A percentile compares a stretch with the other conserved stretches of the same genome.
Evolutionary conservation across 2,329 filamentous ascomycete species (phyloP).

Genomic region (Orbilia javanica): DNA sequence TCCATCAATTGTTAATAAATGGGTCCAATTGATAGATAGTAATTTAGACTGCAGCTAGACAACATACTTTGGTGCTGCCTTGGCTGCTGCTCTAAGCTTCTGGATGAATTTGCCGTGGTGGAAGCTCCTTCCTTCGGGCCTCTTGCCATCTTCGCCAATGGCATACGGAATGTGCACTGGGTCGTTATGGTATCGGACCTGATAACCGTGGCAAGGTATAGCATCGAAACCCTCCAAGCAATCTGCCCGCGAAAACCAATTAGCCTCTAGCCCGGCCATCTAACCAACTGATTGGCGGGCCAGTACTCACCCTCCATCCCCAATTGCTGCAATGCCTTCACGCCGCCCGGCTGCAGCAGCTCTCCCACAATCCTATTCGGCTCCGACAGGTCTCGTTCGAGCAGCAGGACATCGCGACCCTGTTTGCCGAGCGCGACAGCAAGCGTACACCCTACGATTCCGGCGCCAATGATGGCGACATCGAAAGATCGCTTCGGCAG

Average conservation of each 20-base stretch:
- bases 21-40: neutral
- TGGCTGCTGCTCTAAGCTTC: constrained; percentile 79
- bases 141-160: constrained; percentile 69
- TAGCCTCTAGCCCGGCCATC: neutral
- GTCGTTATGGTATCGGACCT: constrained; percentile 83
- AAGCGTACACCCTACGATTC: constrained; percentile 87
- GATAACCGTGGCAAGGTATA: constrained; percentile 84
- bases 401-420: constrained; percentile 87
- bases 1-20: constrained; percentile 24
- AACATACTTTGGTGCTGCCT: constrained; percentile 74
- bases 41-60: neutral
- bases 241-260: constrained; percentile 65
- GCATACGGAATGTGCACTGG: constrained; percentile 81
- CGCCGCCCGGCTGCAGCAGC: constrained; percentile 90
- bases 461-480: constrained; percentile 91
- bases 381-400: constrained; percentile 90
- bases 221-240: constrained; percentile 92
- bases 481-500: constrained; percentile 68
- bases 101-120: constrained; percentile 95
- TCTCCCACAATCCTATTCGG: constrained; percentile 97
- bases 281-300: constrained; percentile 11
- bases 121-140: constrained; percentile 82
- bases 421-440: constrained; percentile 88
- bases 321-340: constrained; percentile 81
- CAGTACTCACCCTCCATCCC: constrained; percentile 71